Base-by-base conservation (phyloP, 1,284 basidiomycete genomes). In the Cutaneotrichosporon cutaneum region DNA sequence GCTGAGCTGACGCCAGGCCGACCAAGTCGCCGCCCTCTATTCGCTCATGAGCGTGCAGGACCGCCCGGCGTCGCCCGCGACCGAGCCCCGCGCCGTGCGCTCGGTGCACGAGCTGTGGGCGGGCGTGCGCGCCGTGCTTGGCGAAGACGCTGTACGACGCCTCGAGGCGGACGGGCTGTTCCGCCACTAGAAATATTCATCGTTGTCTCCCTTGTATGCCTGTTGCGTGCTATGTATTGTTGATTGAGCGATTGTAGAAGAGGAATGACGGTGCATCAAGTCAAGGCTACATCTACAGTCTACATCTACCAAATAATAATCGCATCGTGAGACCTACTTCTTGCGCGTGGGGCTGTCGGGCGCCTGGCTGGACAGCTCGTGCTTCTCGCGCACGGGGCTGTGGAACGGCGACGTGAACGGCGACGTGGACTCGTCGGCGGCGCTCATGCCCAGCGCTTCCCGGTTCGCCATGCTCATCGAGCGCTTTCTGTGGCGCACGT, bases 11-110 rank as follows among this genome's bases (percentile, higher is more conserved):
- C 51, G 13, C 35, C 67, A 92, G 90, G 91, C 90, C 44, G 89
- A 93, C 78, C 91, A 94, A 79, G 92, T 94, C 64, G 88, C 90
- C 10, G 86, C 88, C 0, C 79, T 94, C 21, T 92, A 92, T 76
- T 88, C 89, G 69, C 81, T 92, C 45, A 80, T 94, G 65, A 83
- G 81, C 22, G 90, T 89, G 80, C 83, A 86, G 66, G 90, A 92
- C 70, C 70, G 70, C 10, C 33, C 39, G 22, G 21, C 56, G 14
- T 11, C 52, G 13, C 8, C 51, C 18, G 22, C 47, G 22, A 14
- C 18, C 26, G 55, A 32, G 22, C n/a, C 42, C 22, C 24, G 33
- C n/a, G 33, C 33, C 22, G 11, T 22, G 18, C 48, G n/a, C 55
- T 65, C 58, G 21, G 73, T 74, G 1, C 64, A 64, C 10, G 74